Conservation (phyloP, 257 asterid genomes). For the Marsdenia floribunda region DNA sequence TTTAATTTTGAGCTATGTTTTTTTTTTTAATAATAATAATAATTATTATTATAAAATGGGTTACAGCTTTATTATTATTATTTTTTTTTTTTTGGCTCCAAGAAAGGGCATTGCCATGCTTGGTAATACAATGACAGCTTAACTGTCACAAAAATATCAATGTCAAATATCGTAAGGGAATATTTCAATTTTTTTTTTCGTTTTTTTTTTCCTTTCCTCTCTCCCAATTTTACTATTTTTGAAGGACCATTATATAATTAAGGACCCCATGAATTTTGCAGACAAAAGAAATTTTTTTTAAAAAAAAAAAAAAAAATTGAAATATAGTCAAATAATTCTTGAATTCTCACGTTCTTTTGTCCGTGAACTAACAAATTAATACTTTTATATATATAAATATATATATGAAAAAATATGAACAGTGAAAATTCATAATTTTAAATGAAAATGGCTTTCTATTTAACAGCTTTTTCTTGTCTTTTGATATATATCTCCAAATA, state of each 20-base stretch:
- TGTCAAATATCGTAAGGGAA: conserved; percentile 1
- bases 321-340: not conserved
- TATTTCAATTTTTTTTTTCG: not conserved
- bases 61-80: too few species aligned
- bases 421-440: not conserved
- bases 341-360: not conserved
- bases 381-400: too few species aligned
- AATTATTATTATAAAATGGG: too few species aligned
- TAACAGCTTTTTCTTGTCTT: not conserved
- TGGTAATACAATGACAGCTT: conserved; percentile 15
- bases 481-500: not conserved
- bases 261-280: not conserved
- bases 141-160: conserved; percentile 10
- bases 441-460: not conserved
- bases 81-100: not conserved
- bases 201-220: not conserved
- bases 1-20: too few species aligned
- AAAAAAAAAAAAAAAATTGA: too few species aligned
- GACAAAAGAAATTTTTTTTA: too few species aligned
- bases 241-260: not conserved
- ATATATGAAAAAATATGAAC: not conserved
- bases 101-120: not conserved
- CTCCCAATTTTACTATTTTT: not conserved
- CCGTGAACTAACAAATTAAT: not conserved
- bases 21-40: too few species aligned